Percentiles rank a stretch among this genome's conserved stretches.
Conservation (phyloP, 768 basidiomycete genomes). For the Rhodotorula babjevae region DNA sequence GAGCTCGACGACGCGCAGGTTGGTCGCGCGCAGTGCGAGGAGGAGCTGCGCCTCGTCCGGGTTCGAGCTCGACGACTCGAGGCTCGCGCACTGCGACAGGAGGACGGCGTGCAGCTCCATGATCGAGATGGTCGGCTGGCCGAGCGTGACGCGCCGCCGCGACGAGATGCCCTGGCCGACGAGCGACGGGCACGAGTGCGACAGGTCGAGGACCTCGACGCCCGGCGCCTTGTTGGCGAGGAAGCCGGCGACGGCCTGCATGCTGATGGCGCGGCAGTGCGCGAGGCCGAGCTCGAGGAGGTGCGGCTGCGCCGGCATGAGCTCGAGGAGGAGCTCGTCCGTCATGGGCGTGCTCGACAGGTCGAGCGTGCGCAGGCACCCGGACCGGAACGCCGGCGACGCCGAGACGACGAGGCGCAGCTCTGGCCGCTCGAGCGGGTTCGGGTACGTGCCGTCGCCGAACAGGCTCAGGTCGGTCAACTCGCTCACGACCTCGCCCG, state of each 20-base stretch:
- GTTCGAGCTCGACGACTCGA: conserved; percentile 34
- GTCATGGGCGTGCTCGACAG: conserved; percentile 77
- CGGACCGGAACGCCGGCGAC: conserved; percentile 74
- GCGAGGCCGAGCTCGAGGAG: conserved; percentile 87
- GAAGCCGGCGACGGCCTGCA: conserved; percentile 65
- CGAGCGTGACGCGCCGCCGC: conserved; percentile 65
- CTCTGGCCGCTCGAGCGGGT: conserved; percentile 64
- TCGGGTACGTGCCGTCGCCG: conserved; percentile 77
- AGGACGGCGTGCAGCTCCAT: conserved; percentile 65
- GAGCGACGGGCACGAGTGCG: conserved; percentile 65
- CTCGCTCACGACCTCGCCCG: conserved; percentile 34
- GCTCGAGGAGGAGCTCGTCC: conserved; percentile 52
- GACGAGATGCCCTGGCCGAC: conserved; percentile 52
- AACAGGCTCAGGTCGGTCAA: conserved; percentile 78
- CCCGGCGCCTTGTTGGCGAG: conserved; percentile 62
- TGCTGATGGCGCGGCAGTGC: conserved; percentile 66
- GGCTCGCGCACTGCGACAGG: conserved; percentile 43
- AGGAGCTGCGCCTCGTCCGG: conserved; percentile 44
- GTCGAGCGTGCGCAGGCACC: conserved; percentile 78
- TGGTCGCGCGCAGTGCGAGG: conserved; percentile 55
- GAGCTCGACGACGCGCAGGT: conserved; percentile 81
- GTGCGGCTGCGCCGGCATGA: conserved; percentile 60
- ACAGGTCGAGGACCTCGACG: conserved; percentile 79
- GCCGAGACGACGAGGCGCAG: conserved; percentile 61
- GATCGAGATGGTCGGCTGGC: conserved; percentile 30